These are phyloP conservation scores for Kwoniella sp. DNA, from an alignment of 768 basidiomycete genomes.

Conservation along the genomic window DNA sequence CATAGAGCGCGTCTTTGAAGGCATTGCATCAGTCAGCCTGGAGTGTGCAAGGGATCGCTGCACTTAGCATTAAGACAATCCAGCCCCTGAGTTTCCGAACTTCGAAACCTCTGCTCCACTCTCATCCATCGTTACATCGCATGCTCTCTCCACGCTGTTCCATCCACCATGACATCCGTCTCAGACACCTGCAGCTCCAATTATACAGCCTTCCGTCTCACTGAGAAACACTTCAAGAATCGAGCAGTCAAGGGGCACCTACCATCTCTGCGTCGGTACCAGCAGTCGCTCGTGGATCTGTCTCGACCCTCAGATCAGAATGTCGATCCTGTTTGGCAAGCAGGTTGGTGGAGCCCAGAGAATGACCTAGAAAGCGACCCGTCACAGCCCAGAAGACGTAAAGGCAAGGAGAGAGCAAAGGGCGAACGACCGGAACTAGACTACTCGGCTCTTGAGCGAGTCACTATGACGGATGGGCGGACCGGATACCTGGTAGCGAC, in stretches of 20 bases:
- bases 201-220: slow-evolving; percentile 33
- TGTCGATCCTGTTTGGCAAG: slow-evolving; percentile 36
- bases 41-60: no score
- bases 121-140: not conserved
- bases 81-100: no score
- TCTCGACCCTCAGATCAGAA: slow-evolving; percentile 28
- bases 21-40: no score
- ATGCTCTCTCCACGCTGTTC: not conserved
- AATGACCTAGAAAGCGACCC: not conserved
- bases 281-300: slow-evolving; percentile 33
- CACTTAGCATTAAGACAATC: no score
- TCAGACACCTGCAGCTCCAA: slow-evolving; percentile 8
- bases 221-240: slow-evolving; percentile 44
- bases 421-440: slow-evolving; percentile 14
- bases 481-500: slow-evolving; percentile 32
- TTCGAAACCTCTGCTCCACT: no score
- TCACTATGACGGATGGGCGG: slow-evolving; percentile 20
- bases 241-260: slow-evolving; percentile 12
- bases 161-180: slow-evolving; percentile 11
- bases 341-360: slow-evolving; percentile 40
- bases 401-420: slow-evolving; percentile 28
- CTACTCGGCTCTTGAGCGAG: slow-evolving; percentile 12
- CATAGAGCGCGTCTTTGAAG: not conserved
- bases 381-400: not conserved
- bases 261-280: slow-evolving; percentile 18